These are phyloP conservation scores for Medicago arabica DNA, from an alignment of 306 rosid genomes.

Conservation along the genomic window DNA sequence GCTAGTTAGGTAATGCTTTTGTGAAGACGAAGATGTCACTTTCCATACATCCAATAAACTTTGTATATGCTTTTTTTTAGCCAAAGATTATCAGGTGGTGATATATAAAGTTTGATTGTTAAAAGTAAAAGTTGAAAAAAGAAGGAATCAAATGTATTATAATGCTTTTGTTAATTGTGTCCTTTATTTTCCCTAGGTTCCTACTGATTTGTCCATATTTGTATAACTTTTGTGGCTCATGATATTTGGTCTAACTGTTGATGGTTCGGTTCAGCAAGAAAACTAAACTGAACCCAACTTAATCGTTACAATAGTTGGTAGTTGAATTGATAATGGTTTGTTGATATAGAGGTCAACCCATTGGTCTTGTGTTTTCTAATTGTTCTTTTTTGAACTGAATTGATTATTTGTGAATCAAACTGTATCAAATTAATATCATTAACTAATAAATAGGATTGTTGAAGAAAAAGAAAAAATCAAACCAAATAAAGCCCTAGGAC, in stretches of 20 bases:
- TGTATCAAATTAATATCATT: too few species aligned
- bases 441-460: too few species aligned
- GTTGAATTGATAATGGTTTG: too few species aligned
- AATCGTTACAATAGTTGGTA: too few species aligned
- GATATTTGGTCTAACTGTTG: neutral
- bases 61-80: slow-evolving; percentile 62
- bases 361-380: too few species aligned
- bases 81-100: slow-evolving; percentile 50
- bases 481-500: too few species aligned
- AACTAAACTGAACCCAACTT: neutral
- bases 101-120: slow-evolving; percentile 47
- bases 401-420: too few species aligned
- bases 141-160: slow-evolving; percentile 61
- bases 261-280: too few species aligned
- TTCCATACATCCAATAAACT: slow-evolving; percentile 51
- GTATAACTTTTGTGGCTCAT: neutral
- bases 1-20: slow-evolving; percentile 47
- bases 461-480: too few species aligned
- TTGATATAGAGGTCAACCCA: too few species aligned
- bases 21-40: slow-evolving; percentile 51
- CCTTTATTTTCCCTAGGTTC: slow-evolving; percentile 40
- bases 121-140: slow-evolving; percentile 61
- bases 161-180: slow-evolving; percentile 41
- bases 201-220: slow-evolving; percentile 40
- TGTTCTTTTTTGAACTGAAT: too few species aligned